phyloP scores from a whole-genome alignment of 257 asterid species.

The Thymus mandschuricus region DNA sequence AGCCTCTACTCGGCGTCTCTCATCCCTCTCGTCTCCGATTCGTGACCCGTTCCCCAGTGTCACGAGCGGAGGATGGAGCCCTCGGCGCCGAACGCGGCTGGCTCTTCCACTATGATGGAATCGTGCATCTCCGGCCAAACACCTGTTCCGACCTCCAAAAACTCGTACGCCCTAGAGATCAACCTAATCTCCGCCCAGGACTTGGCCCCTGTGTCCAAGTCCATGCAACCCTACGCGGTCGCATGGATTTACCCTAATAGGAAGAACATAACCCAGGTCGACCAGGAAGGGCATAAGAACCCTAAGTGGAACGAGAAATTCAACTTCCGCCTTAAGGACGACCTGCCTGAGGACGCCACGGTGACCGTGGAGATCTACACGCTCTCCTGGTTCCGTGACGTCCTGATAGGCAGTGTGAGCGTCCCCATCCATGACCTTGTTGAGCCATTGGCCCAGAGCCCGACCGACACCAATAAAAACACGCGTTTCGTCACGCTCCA shows the following conservation, averaged over 20 bases:
- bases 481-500: conserved; percentile 68
- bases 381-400: conserved; percentile 65
- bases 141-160: conserved; percentile 14
- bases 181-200: conserved; percentile 76
- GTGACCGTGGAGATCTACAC: conserved; percentile 64
- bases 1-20: background rate
- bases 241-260: conserved; percentile 55
- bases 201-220: conserved; percentile 52
- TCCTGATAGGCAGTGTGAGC: conserved; percentile 52
- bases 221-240: conserved; percentile 65
- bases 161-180: conserved; percentile 43
- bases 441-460: conserved; percentile 16
- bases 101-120: conserved; percentile 51
- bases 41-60: background rate
- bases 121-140: conserved; percentile 41
- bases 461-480: background rate
- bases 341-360: conserved; percentile 41
- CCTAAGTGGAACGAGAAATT: conserved; percentile 79
- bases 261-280: conserved; percentile 53
- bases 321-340: conserved; percentile 48
- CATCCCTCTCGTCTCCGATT: conserved; percentile 4
- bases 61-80: conserved; percentile 50
- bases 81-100: conserved; percentile 36
- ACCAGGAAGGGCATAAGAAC: conserved; percentile 50
- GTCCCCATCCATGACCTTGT: conserved; percentile 51